These are phyloP conservation scores for Aspergillus funiculosus DNA, from an alignment of 495 filamentous ascomycete genomes.

Conservation along the genomic window DNA sequence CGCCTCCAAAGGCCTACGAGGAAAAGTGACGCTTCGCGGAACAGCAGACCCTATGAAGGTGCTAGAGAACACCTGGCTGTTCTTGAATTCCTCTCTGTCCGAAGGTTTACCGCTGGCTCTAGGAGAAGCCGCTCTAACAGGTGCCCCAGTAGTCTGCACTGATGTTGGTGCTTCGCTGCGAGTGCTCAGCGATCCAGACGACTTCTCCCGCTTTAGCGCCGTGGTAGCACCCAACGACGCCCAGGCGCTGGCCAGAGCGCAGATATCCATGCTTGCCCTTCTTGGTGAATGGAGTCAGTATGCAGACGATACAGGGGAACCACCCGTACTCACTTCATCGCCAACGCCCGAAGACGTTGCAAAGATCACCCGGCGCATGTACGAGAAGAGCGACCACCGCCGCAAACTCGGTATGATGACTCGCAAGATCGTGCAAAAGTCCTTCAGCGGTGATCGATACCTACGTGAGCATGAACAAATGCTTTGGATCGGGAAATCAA, in stretches of 20 bases:
- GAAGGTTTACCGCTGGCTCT: constrained; percentile 62
- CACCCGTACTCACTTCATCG: constrained; percentile 43
- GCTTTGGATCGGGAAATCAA: constrained; percentile 57
- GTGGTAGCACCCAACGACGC: constrained; percentile 61
- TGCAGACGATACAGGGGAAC: constrained; percentile 40
- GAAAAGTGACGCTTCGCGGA: constrained; percentile 48
- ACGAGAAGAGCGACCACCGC: constrained; percentile 53
- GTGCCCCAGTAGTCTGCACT: constrained; percentile 59
- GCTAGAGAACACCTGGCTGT: constrained; percentile 58
- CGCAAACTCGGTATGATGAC: constrained; percentile 57
- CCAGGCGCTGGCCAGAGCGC: constrained; percentile 51
- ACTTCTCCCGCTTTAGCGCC: constrained; percentile 53
- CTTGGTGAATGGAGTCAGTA: constrained; percentile 55
- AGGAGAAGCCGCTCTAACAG: constrained; percentile 59
- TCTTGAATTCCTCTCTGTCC: constrained; percentile 62
- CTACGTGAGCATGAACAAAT: constrained; percentile 65
- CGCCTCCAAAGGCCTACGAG: constrained; percentile 52
- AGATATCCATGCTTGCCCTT: constrained; percentile 56
- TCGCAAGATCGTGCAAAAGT: constrained; percentile 53
- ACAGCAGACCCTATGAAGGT: constrained; percentile 54
- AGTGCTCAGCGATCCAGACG: constrained; percentile 56
- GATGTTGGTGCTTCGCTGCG: constrained; percentile 59
- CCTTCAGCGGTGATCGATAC: constrained; percentile 57
- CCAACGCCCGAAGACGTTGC: constrained; percentile 49
- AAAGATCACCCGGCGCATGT: constrained; percentile 54